phyloP scores from a whole-genome alignment of 2,329 filamentous ascomycete genomes.

The Chalara sp. region DNA sequence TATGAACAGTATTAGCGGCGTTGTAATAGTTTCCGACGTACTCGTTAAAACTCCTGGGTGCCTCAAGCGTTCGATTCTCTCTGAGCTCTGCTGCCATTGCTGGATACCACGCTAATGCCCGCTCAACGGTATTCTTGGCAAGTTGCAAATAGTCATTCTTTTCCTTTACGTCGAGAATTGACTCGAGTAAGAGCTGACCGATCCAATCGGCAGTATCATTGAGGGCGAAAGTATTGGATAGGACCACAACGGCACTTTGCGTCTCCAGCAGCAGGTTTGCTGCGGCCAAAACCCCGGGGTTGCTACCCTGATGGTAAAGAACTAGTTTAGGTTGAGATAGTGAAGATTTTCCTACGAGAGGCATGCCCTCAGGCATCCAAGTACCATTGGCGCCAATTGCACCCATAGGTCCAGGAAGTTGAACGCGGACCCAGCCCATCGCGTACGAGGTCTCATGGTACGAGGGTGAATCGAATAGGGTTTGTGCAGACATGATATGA shows the following conservation, averaged over 20 bases:
- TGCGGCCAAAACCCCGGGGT: conserved; percentile 14
- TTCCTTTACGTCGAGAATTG: conserved; percentile 9
- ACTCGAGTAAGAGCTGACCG: conserved; percentile 15
- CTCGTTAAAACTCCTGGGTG: neutral
- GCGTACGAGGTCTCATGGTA: no score
- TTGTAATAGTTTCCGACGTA: conserved; percentile 1
- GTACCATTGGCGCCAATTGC: conserved; percentile 6
- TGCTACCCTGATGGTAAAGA: conserved; percentile 23
- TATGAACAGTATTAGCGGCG: no score
- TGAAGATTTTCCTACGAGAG: neutral
- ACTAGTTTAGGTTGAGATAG: conserved; percentile 9
- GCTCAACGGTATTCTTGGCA: neutral
- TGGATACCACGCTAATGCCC: neutral
- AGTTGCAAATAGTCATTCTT: conserved; percentile 4
- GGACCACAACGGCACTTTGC: conserved; percentile 20
- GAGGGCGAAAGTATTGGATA: conserved; percentile 18
- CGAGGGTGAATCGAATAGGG: no score
- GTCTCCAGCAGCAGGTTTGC: conserved; percentile 24
- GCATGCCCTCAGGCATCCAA: conserved; percentile 1
- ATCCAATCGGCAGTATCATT: conserved; percentile 18
- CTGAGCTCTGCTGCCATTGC: neutral
- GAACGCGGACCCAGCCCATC: no score
- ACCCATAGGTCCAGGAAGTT: no score
- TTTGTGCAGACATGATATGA: no score
- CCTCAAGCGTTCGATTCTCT: neutral